Evolutionary conservation across 805 yeast species (phyloP).

Genomic region (Zygosaccharomyces rouxii): DNA sequence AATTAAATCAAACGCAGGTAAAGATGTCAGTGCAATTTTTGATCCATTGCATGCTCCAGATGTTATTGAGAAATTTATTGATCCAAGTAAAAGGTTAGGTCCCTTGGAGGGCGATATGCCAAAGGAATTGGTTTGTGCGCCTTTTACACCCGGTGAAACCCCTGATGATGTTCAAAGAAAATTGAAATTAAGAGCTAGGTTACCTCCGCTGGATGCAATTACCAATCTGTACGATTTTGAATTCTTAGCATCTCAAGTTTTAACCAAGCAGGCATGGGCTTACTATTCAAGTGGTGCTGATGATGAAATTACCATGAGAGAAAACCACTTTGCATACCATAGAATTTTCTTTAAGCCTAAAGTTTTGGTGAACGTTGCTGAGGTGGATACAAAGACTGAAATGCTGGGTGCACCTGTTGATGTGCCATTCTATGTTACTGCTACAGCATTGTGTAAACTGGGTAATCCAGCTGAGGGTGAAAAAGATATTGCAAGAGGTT

Average conservation of each 20-base stretch:
- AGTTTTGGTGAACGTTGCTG: slow-evolving; percentile 73
- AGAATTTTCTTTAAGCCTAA: slow-evolving; percentile 83
- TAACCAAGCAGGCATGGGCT: slow-evolving; percentile 83
- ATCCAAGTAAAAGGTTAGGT: slow-evolving; percentile 60
- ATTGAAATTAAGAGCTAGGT: slow-evolving; percentile 36
- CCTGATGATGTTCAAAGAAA: slow-evolving; percentile 30
- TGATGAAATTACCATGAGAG: slow-evolving; percentile 86
- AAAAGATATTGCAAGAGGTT: slow-evolving; percentile 76
- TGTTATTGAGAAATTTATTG: slow-evolving; percentile 60
- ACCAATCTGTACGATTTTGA: slow-evolving; percentile 85
- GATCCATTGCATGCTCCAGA: slow-evolving; percentile 92
- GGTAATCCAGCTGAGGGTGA: slow-evolving; percentile 91
- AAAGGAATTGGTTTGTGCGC: slow-evolving; percentile 24
- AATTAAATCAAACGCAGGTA: slow-evolving; percentile 74
- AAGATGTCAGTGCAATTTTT: slow-evolving; percentile 76
- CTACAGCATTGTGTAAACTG: slow-evolving; percentile 86
- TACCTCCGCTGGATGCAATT: slow-evolving; percentile 67
- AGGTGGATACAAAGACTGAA: slow-evolving; percentile 63
- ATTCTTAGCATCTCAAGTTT: slow-evolving; percentile 70
- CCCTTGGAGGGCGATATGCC: slow-evolving; percentile 39
- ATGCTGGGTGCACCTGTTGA: slow-evolving; percentile 67
- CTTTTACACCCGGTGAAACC: slow-evolving; percentile 35
- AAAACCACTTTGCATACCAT: slow-evolving; percentile 86
- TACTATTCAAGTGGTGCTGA: slow-evolving; percentile 90
- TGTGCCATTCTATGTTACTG: slow-evolving; percentile 84